phyloP scores from a whole-genome alignment of 2,329 filamentous ascomycete species.

The Lasiodiplodia theobromae region DNA sequence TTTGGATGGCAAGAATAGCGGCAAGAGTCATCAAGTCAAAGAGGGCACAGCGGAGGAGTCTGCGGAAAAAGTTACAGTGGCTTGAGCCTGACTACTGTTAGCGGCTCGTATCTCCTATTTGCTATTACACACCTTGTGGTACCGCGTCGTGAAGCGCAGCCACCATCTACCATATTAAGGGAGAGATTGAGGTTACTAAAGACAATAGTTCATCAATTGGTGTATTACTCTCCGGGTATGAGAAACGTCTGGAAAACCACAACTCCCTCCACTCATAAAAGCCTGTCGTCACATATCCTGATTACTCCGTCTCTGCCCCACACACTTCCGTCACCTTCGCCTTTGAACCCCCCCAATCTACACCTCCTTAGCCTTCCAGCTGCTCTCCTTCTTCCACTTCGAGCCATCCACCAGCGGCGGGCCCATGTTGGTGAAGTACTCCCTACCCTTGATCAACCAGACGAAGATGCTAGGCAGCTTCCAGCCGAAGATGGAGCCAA shows the following conservation, averaged over 20 bases:
- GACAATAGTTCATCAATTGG: neutral
- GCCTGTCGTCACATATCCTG: neutral
- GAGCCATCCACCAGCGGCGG: constrained; percentile 40
- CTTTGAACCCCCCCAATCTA: neutral
- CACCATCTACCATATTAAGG: too few relatives aligned
- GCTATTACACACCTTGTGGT: rapidly evolving
- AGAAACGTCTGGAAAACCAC: neutral
- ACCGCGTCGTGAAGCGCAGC: too few relatives aligned
- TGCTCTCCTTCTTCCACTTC: constrained; percentile 45
- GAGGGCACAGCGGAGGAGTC: neutral
- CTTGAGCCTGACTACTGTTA: neutral
- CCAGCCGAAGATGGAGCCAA: constrained; percentile 41
- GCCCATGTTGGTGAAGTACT: constrained; percentile 42
- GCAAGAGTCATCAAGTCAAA: too few relatives aligned
- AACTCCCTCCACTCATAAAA: neutral
- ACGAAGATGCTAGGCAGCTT: constrained; percentile 44
- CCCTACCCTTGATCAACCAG: constrained; percentile 46
- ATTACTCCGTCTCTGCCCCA: neutral
- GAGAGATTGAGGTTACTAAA: too few relatives aligned
- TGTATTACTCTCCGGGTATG: neutral
- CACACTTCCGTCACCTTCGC: too few relatives aligned
- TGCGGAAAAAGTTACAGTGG: neutral
- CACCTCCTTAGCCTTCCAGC: constrained; percentile 40
- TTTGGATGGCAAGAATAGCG: too few relatives aligned
- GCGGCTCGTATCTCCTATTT: neutral